A percentile compares a stretch with the other conserved stretches of the same genome.
Evolutionary conservation across 2,329 filamentous ascomycete species (phyloP).

Genomic region (Myriosclerotinia duriaeana): DNA sequence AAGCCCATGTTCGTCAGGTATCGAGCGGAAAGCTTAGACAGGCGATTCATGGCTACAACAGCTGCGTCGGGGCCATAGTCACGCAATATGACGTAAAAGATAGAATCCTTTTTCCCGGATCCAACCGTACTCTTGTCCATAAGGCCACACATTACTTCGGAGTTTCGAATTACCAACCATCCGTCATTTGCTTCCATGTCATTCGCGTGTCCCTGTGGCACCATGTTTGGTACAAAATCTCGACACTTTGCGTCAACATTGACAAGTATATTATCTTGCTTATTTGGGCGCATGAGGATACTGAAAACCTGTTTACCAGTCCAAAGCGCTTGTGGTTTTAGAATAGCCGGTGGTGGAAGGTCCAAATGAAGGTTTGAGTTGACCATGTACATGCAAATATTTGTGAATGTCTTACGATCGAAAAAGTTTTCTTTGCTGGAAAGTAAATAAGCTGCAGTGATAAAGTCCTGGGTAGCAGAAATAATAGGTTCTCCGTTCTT

Average conservation of each 20-base stretch:
- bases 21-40: constrained; percentile 86
- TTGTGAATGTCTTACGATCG: constrained; percentile 82
- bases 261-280: constrained; percentile 74
- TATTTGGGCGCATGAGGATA: constrained; percentile 85
- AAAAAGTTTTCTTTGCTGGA: constrained; percentile 93
- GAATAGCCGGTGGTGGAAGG: constrained; percentile 79
- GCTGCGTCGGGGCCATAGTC: constrained; percentile 91
- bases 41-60: constrained; percentile 86
- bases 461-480: constrained; percentile 98
- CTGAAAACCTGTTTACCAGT: constrained; percentile 97
- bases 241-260: constrained; percentile 93
- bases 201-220: constrained; percentile 41
- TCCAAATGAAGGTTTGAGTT: constrained; percentile 75
- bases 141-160: constrained; percentile 92
- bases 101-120: constrained; percentile 93
- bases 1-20: constrained; percentile 89
- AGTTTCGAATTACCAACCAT: constrained; percentile 92
- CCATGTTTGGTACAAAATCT: constrained; percentile 63
- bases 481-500: constrained; percentile 99
- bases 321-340: constrained; percentile 86
- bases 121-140: constrained; percentile 99
- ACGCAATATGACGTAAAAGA: constrained; percentile 94
- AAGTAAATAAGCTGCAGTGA: constrained; percentile 87
- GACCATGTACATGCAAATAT: constrained; percentile 93
- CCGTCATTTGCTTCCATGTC: constrained; percentile 84